phyloP scores from a whole-genome alignment of 140 eudicot species.

The Flaveria floridana region DNA sequence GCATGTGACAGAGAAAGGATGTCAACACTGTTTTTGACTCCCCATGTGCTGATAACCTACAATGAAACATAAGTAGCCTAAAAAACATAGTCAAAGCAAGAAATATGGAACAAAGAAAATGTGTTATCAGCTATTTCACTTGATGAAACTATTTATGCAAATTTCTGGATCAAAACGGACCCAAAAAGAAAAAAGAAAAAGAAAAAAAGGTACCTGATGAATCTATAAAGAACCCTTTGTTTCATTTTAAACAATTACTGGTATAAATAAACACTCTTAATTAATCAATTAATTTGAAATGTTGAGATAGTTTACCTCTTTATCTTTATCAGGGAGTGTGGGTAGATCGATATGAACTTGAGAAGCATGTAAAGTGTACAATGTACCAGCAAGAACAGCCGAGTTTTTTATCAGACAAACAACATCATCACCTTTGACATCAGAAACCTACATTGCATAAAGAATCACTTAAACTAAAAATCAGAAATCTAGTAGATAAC shows the following conservation, averaged over 20 bases:
- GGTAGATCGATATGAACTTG: conserved; percentile 47
- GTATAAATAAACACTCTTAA: neutral
- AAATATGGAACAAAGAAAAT: conserved; percentile 1
- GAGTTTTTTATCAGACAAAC: conserved; percentile 48
- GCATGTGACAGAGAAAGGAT: conserved; percentile 69
- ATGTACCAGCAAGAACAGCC: conserved; percentile 53
- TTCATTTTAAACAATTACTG: neutral
- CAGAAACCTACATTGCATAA: conserved; percentile 36
- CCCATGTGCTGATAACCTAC: conserved; percentile 81
- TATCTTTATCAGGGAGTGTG: conserved; percentile 53
- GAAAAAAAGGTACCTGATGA: neutral
- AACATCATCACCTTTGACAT: conserved; percentile 46
- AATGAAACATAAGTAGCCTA: neutral
- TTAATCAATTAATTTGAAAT: neutral
- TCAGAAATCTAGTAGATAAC: neutral
- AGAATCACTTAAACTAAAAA: neutral
- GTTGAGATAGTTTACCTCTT: conserved; percentile 45
- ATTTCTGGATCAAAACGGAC: neutral
- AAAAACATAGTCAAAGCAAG: conserved; percentile 16
- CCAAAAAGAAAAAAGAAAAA: neutral
- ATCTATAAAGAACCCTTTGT: neutral
- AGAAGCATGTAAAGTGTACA: conserved; percentile 66
- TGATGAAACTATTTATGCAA: neutral
- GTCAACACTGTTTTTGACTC: conserved; percentile 63
- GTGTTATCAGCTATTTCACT: neutral